Base-by-base conservation (phyloP, 2,329 filamentous ascomycete species). In the Aureobasidium sp. region DNA sequence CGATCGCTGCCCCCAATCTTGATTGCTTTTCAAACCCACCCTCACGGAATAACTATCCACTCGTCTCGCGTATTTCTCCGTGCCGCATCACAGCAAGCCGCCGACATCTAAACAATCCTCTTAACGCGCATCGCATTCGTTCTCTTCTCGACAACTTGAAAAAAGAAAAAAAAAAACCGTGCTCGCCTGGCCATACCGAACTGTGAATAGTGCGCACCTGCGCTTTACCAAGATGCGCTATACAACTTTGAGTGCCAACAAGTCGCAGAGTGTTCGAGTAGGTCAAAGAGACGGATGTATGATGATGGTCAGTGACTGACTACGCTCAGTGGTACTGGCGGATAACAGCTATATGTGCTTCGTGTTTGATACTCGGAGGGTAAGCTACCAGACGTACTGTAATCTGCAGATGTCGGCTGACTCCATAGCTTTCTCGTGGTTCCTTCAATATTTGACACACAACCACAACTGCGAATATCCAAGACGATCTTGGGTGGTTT, bases 351-450 rank as follows among this genome's bases (percentile, higher is more conserved):
- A 68, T 76, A 7, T 68, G 70, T 2, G 74, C 77, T 23, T 74
- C 74, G 33, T 75, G 77, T 70, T 75, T 79, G 74, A 75, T 79
- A 49, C 64, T 79, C 31, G 77, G 75, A 69, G 78, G 77, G 74
- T 78, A 68, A 60, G 74, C 37, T 11, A 10, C 5, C 3, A 37
- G 6, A 11, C 3, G 7, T 5, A 33, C 23, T 46, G 15, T 25
- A n/a, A 5, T 33, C 3, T 51, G 15, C 19, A 33, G 58, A 45
- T 19, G 13, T 46, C 9, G n/a, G 31, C 64, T 67, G 50, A 67
- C 57, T 45, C 43, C 21, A 38, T 17, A 78, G 77, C 55, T 80
- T 76, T 66, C 72, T 81, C 35, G 76, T 80, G 59, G 71, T 80
- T 21, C 77, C 78, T 7, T 71, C 74, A 27, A 74, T 78, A 57